A percentile compares a stretch with the other conserved stretches of the same genome.
phyloP scores from a whole-genome alignment of 2,329 filamentous ascomycete species.

The Aspergillus eucalypticola region DNA sequence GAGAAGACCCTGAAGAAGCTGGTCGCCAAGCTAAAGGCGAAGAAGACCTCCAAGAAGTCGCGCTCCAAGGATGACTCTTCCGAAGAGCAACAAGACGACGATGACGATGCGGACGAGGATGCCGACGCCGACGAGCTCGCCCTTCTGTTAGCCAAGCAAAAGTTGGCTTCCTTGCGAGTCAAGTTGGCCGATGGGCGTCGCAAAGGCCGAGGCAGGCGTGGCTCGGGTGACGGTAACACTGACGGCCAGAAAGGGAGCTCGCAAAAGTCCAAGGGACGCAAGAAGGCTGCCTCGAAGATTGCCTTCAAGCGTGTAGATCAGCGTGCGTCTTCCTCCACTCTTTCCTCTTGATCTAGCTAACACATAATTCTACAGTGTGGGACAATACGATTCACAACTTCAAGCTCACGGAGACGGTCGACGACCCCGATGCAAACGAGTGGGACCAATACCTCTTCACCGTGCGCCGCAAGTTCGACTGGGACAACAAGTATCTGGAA shows the following conservation, averaged over 20 bases:
- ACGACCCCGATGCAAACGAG: slow-evolving; percentile 63
- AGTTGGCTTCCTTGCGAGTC: slow-evolving; percentile 22
- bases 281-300: slow-evolving; percentile 55
- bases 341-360: slow-evolving; percentile 1
- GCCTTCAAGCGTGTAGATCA: slow-evolving; percentile 71
- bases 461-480: slow-evolving; percentile 78
- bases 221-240: slow-evolving; percentile 13
- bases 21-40: slow-evolving; percentile 36
- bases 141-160: slow-evolving; percentile 25
- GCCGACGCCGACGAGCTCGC: slow-evolving; percentile 29
- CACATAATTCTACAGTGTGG: slow-evolving; percentile 39
- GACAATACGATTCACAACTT: slow-evolving; percentile 63
- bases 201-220: slow-evolving; percentile 19
- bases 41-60: slow-evolving; percentile 35
- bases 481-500: slow-evolving; percentile 76
- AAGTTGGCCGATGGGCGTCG: slow-evolving; percentile 23
- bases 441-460: slow-evolving; percentile 83
- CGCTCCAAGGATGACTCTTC: slow-evolving; percentile 30
- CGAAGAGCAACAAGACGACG: slow-evolving; percentile 35
- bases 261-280: slow-evolving; percentile 39
- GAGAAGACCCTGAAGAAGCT: slow-evolving; percentile 36
- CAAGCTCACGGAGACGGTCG: slow-evolving; percentile 66
- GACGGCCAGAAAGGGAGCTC: slow-evolving; percentile 23
- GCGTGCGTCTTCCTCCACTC: slow-evolving; percentile 34
- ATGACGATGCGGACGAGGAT: slow-evolving; percentile 32